Evolutionary conservation across 192 early-diverging fungal genomes (phyloP), one percentile per base, ranked within the genome.

Genomic region (Entomortierella chlamydospora): DNA sequence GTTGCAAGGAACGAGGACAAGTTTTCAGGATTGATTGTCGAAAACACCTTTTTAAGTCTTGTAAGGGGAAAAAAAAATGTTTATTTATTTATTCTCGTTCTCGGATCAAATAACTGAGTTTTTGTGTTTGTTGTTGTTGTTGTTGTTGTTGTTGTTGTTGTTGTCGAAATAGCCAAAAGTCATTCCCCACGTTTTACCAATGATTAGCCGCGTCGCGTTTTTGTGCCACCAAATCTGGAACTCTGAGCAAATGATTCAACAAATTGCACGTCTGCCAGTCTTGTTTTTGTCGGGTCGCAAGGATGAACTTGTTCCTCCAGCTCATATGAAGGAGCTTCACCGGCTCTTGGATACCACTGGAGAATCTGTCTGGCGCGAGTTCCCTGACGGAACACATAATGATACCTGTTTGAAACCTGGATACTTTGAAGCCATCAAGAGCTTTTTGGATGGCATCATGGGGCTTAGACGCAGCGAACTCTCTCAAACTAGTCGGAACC

Each of bases 41-140:
- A 99, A 80, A 99, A 99, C 86, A 98, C 96, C 0, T 99, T 99
- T 81, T 68, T 94, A 53, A 94, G 90, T 26, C 77, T 99, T 70
- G 92, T 92, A 90, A 82, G 73, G 25, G 15, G 39, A n/a, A n/a
- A n/a, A n/a, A n/a, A n/a, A n/a, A n/a, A n/a, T n/a, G n/a, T n/a
- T n/a, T n/a, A 4, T 37, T 37, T 37, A 50, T 54, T 11, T 2
- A 18, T 13, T 54, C 26, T 4, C n/a, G 10, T 2, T 28, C 25
- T 54, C 4, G 33, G 4, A 58, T 39, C 20, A 4, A 22, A 12
- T n/a, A 7, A 29, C 25, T 7, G 4, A 26, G 39, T 33, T 68
- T 68, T 61, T 53, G 55, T 23, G 6, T 63, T 47, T 47, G 15
- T 47, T 20, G 5, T 2, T 47, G 5, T 47, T 12, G 8, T 47